A percentile compares a stretch with the other conserved stretches of the same genome.
Evolutionary conservation across 2,329 filamentous ascomycete genomes (phyloP).

Genomic region (Nannizzia gypsea): DNA sequence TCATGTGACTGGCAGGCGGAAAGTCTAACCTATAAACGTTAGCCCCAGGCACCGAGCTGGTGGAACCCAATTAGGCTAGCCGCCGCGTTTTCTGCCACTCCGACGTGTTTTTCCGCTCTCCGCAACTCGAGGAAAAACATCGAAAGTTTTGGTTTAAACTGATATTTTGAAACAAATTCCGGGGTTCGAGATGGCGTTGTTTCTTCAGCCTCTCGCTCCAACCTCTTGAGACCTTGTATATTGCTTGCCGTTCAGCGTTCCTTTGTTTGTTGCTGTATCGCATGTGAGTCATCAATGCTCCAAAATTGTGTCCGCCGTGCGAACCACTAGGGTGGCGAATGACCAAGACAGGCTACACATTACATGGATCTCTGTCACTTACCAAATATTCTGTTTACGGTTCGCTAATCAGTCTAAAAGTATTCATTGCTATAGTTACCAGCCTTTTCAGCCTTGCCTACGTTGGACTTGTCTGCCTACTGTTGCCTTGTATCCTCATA

Average conservation of each 20-base stretch:
- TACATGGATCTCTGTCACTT: not conserved
- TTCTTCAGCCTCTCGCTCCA: not conserved
- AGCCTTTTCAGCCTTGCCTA: not conserved
- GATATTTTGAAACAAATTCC: not conserved
- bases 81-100: not conserved
- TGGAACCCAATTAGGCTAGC: not conserved
- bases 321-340: constrained; percentile 1
- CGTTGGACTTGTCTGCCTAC: not conserved
- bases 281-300: not conserved
- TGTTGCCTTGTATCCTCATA: not conserved
- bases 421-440: not conserved
- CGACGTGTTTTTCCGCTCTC: not conserved
- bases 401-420: not conserved
- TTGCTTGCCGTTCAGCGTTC: not conserved
- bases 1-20: not conserved
- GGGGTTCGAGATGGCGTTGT: not conserved
- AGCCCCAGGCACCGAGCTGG: not conserved
- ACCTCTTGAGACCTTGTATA: not conserved
- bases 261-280: not conserved
- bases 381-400: not conserved
- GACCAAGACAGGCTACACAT: not conserved
- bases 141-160: not conserved
- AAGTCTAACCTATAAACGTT: not conserved
- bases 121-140: not conserved
- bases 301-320: not conserved